Conservation (phyloP, 805 yeast species). For the Clavispora fructus region DNA sequence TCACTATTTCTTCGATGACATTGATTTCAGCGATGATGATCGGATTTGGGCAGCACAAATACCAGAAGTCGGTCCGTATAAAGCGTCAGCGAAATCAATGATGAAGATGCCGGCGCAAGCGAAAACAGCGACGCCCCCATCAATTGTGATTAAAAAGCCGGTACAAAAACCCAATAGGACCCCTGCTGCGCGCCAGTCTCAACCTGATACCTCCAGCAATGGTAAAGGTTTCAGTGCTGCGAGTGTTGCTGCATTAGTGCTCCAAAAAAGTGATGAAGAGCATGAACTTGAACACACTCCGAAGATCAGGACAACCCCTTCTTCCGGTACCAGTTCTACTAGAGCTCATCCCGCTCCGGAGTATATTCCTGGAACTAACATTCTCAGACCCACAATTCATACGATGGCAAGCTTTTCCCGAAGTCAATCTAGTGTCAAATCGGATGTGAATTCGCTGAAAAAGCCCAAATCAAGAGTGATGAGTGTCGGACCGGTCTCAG, state of each 20-base stretch:
- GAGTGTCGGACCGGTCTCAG: conserved; percentile 43
- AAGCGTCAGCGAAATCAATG: conserved; percentile 74
- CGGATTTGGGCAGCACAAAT: conserved; percentile 64
- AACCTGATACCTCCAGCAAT: not conserved
- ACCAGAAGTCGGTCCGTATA: conserved; percentile 68
- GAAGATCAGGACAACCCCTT: not conserved
- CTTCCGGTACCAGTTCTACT: conserved; percentile 13
- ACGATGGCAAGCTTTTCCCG: conserved; percentile 23
- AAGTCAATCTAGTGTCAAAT: not conserved
- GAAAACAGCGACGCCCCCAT: not conserved
- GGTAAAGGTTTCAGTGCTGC: conserved; percentile 27
- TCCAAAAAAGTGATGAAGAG: conserved; percentile 20
- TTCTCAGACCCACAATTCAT: conserved; percentile 47
- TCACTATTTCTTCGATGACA: conserved; percentile 65
- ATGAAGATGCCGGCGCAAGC: conserved; percentile 53
- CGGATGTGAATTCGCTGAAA: not conserved
- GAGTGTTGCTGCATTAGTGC: conserved; percentile 37
- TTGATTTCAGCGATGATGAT: conserved; percentile 63
- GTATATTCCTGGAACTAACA: conserved; percentile 55
- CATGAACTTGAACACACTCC: not conserved
- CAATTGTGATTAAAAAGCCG: not conserved
- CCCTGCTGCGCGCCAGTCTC: not conserved
- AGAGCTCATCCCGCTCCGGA: conserved; percentile 36
- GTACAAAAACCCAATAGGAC: not conserved
- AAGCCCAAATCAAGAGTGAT: conserved; percentile 24